Evolutionary conservation across 2,329 filamentous ascomycete genomes (phyloP).

Genomic region (Thelonectria blattea): DNA sequence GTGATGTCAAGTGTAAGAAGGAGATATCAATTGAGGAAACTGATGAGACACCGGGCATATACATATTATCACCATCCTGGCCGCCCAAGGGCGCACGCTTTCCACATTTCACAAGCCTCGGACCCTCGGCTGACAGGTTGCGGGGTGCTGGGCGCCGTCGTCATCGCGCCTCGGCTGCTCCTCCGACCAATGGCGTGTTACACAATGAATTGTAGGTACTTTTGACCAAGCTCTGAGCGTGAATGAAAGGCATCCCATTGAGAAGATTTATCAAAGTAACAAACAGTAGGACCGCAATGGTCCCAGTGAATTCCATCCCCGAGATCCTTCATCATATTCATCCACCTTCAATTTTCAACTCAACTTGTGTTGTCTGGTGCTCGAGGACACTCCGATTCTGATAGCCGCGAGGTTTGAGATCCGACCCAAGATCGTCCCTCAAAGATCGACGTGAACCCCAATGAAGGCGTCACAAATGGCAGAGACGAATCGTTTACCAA

Average conservation of each 20-base stretch:
- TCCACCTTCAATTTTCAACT: not conserved
- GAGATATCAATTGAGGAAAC: not conserved
- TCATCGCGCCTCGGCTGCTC: conserved; percentile 6
- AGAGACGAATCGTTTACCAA: conserved; percentile 24
- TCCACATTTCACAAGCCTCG: not conserved
- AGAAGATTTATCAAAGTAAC: not conserved
- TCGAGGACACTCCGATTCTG: not conserved
- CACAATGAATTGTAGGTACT: conserved; percentile 7
- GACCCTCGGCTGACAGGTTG: conserved; percentile 28
- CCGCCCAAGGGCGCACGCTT: not conserved
- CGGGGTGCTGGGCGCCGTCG: conserved; percentile 18
- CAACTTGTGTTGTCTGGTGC: not conserved
- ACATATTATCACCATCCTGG: not conserved
- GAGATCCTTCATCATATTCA: not conserved
- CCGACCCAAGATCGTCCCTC: not conserved
- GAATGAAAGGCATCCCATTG: not conserved
- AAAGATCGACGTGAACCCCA: not conserved
- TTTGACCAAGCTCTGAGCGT: not conserved
- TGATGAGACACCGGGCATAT: not conserved
- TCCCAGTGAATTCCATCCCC: not conserved
- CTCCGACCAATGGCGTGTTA: conserved; percentile 30
- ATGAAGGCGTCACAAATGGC: not conserved
- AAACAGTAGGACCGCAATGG: not conserved
- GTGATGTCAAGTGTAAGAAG: not conserved
- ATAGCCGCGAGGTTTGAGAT: not conserved